Evolutionary conservation across 169 alveolate genomes (phyloP).

Genomic region (Plasmodium reichenowi): DNA sequence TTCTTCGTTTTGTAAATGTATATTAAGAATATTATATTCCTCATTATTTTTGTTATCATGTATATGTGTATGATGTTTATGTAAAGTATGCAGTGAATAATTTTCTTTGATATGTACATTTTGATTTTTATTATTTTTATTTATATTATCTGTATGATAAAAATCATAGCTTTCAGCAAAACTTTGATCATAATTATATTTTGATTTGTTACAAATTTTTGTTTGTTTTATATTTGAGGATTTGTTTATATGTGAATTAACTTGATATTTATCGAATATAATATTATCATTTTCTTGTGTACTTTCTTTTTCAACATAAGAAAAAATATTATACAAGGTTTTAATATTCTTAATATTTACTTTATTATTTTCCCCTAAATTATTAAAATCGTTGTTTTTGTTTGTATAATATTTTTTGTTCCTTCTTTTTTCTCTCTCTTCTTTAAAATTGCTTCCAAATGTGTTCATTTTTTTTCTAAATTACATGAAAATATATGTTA

Average conservation of each 20-base stretch:
- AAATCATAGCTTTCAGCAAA: too few relatives aligned
- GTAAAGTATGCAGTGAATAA: neutral
- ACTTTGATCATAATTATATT: too few relatives aligned
- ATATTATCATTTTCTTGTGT: too few relatives aligned
- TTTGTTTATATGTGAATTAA: too few relatives aligned
- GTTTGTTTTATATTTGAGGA: too few relatives aligned
- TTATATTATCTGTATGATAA: neutral
- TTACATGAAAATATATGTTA: too few relatives aligned
- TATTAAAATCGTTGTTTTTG: neutral
- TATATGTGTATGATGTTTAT: neutral
- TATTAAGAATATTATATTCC: neutral
- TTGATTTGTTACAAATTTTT: too few relatives aligned
- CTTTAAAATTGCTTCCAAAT: neutral
- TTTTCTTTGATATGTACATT: neutral
- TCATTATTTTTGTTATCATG: neutral
- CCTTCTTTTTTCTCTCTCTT: neutral
- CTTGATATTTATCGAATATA: too few relatives aligned
- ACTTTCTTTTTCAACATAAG: neutral
- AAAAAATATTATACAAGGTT: conserved; percentile 57
- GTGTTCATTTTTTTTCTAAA: conserved; percentile 8
- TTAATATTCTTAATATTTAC: conserved; percentile 51
- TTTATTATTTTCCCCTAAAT: neutral
- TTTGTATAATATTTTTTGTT: neutral
- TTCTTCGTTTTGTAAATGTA: neutral
- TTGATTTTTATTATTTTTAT: neutral